These are phyloP conservation scores for Tetrapisispora phaffii DNA, from an alignment of 805 yeast genomes.

Conservation along the genomic window DNA sequence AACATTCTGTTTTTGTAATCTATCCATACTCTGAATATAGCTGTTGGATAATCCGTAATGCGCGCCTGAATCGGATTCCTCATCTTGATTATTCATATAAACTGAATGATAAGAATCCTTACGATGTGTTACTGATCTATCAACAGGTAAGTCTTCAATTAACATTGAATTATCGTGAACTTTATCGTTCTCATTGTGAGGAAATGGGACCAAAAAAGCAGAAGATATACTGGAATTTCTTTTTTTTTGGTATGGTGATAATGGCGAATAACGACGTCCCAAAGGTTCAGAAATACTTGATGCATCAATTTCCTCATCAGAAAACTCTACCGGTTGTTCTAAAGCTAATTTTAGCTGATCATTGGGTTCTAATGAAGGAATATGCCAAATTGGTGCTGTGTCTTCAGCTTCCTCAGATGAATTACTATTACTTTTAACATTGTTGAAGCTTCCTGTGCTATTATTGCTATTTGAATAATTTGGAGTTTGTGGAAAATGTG, in stretches of 20 bases:
- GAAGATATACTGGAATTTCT: neutral
- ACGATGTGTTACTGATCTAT: slow-evolving; percentile 22
- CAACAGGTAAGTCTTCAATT: slow-evolving; percentile 5
- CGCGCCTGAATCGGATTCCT: slow-evolving; percentile 9
- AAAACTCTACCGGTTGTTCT: slow-evolving; percentile 1
- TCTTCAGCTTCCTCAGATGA: slow-evolving; percentile 16
- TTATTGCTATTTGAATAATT: neutral
- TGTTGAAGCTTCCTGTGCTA: neutral
- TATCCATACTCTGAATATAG: slow-evolving; percentile 18
- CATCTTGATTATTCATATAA: slow-evolving; percentile 28
- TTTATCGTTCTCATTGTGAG: slow-evolving; percentile 3
- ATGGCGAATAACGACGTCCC: neutral
- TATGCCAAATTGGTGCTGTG: slow-evolving; percentile 29
- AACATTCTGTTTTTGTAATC: slow-evolving; percentile 43
- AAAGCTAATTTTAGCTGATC: slow-evolving; percentile 31
- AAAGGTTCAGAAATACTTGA: neutral
- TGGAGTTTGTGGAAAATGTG: neutral
- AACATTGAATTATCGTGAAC: neutral
- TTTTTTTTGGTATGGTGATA: neutral
- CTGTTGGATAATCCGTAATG: slow-evolving; percentile 13
- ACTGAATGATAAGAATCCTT: slow-evolving; percentile 35
- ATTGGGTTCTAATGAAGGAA: slow-evolving; percentile 32
- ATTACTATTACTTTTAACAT: neutral
- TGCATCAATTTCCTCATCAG: neutral
- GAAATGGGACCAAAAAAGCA: slow-evolving; percentile 1